A percentile compares a stretch with the other conserved stretches of the same genome.
Evolutionary conservation across 2,329 filamentous ascomycete species (phyloP).

Genomic region (Pezicula neosporulosa): DNA sequence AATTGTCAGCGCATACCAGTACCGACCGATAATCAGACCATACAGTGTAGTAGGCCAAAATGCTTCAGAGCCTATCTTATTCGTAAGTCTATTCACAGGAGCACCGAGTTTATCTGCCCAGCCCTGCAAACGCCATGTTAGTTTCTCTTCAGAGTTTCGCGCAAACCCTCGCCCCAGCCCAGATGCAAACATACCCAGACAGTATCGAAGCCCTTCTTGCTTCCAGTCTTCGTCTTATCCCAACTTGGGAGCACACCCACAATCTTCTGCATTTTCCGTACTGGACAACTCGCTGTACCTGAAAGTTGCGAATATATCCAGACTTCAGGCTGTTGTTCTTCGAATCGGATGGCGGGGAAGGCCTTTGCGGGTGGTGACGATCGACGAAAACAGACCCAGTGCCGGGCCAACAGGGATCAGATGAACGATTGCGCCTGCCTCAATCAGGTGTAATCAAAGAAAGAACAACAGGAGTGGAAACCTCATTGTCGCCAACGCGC

Average conservation of each 20-base stretch:
- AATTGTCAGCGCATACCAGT: background rate
- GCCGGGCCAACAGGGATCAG: background rate
- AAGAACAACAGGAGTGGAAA: background rate
- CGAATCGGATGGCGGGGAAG: conserved; percentile 11
- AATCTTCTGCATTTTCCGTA: conserved; percentile 28
- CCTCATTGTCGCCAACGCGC: background rate
- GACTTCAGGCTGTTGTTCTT: conserved; percentile 14
- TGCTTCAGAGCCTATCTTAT: conserved; percentile 76
- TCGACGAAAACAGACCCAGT: conserved; percentile 5
- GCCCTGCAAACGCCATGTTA: conserved; percentile 16
- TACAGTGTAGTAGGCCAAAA: conserved; percentile 78
- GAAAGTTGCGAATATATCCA: background rate
- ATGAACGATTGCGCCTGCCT: background rate
- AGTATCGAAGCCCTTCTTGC: conserved; percentile 71
- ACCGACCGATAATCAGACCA: background rate
- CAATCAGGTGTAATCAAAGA: conserved; percentile 1
- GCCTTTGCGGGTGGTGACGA: conserved; percentile 8
- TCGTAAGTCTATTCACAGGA: conserved; percentile 77
- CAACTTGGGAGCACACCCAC: conserved; percentile 38
- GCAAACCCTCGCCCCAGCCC: background rate
- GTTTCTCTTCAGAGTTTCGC: conserved; percentile 15
- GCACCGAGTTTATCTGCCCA: conserved; percentile 42
- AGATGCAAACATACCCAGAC: conserved; percentile 49
- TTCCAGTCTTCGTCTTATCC: conserved; percentile 49
- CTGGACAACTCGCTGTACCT: conserved; percentile 4